These are phyloP conservation scores for Debaryomyces castellii DNA, from an alignment of 805 yeast genomes.

Conservation along the genomic window DNA sequence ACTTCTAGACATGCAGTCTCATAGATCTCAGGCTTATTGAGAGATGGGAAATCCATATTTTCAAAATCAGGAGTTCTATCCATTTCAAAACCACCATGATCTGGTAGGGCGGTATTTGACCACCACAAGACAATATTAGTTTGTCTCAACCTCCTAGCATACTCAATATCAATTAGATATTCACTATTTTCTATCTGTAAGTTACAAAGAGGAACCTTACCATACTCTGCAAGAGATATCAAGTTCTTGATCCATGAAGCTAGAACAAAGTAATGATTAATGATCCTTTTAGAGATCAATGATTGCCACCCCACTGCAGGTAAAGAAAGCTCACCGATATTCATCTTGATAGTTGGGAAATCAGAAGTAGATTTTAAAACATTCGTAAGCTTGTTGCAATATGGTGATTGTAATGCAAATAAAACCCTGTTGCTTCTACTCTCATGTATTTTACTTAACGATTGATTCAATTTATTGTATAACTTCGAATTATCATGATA, in stretches of 20 bases:
- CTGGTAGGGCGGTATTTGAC: conserved; percentile 80
- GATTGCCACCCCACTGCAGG: conserved; percentile 86
- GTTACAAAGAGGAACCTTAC: conserved; percentile 86
- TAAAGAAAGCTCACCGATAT: conserved; percentile 54
- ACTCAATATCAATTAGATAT: conserved; percentile 79
- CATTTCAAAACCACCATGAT: conserved; percentile 77
- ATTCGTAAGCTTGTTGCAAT: conserved; percentile 44
- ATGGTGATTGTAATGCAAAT: conserved; percentile 74
- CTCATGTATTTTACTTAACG: conserved; percentile 56
- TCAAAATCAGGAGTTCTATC: conserved; percentile 60
- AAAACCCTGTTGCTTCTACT: conserved; percentile 60
- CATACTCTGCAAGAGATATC: conserved; percentile 63
- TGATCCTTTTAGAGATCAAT: conserved; percentile 58
- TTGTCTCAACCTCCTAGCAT: conserved; percentile 71
- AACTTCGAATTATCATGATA: conserved; percentile 56
- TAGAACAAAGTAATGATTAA: conserved; percentile 69
- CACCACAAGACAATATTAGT: conserved; percentile 86
- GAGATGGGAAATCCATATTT: conserved; percentile 60
- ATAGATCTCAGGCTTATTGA: conserved; percentile 78
- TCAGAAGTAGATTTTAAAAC: conserved; percentile 48
- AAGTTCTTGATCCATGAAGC: conserved; percentile 72
- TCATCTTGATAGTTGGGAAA: conserved; percentile 64
- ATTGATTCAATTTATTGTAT: conserved; percentile 55
- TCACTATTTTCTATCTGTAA: conserved; percentile 74
- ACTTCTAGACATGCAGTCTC: conserved; percentile 77